These are phyloP conservation scores for Hemileccinum impolitum DNA, from an alignment of 768 basidiomycete species.

Conservation along the genomic window DNA sequence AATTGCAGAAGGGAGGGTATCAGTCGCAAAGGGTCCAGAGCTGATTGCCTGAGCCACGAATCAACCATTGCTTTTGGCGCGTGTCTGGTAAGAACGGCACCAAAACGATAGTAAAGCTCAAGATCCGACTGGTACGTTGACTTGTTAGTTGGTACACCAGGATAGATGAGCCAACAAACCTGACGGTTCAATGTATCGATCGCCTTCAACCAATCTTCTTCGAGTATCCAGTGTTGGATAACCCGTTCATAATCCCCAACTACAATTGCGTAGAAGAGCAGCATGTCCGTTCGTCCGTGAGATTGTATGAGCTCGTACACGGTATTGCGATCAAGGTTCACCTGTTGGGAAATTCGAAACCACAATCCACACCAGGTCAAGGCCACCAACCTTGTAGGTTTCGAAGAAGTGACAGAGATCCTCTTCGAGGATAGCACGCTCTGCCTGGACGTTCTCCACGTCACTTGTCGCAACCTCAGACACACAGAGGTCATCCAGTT, in stretches of 20 bases:
- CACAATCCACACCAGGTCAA: neutral
- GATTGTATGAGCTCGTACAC: slow-evolving; percentile 91
- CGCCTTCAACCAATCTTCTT: slow-evolving; percentile 89
- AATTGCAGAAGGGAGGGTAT: slow-evolving; percentile 85
- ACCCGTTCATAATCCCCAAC: slow-evolving; percentile 83
- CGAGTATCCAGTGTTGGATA: slow-evolving; percentile 86
- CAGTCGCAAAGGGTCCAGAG: slow-evolving; percentile 78
- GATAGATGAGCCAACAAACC: slow-evolving; percentile 38
- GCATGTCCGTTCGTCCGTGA: slow-evolving; percentile 91
- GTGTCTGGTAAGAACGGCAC: slow-evolving; percentile 81
- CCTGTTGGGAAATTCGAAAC: slow-evolving; percentile 40
- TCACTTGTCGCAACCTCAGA: slow-evolving; percentile 80
- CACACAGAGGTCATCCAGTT: slow-evolving; percentile 90
- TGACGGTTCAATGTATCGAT: slow-evolving; percentile 89
- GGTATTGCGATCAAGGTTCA: slow-evolving; percentile 78
- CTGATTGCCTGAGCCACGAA: slow-evolving; percentile 81
- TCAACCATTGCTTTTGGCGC: slow-evolving; percentile 89
- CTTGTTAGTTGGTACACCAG: neutral
- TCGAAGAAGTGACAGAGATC: slow-evolving; percentile 91
- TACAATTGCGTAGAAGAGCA: slow-evolving; percentile 81
- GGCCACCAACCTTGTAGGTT: slow-evolving; percentile 75
- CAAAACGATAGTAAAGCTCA: slow-evolving; percentile 91
- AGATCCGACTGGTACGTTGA: slow-evolving; percentile 57
- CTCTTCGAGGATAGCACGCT: slow-evolving; percentile 82
- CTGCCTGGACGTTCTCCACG: slow-evolving; percentile 78